Percentiles rank a stretch among this genome's conserved stretches.
These are phyloP conservation scores for Xylaria multiplex DNA, from an alignment of 2,329 filamentous ascomycete genomes.

Conservation along the genomic window DNA sequence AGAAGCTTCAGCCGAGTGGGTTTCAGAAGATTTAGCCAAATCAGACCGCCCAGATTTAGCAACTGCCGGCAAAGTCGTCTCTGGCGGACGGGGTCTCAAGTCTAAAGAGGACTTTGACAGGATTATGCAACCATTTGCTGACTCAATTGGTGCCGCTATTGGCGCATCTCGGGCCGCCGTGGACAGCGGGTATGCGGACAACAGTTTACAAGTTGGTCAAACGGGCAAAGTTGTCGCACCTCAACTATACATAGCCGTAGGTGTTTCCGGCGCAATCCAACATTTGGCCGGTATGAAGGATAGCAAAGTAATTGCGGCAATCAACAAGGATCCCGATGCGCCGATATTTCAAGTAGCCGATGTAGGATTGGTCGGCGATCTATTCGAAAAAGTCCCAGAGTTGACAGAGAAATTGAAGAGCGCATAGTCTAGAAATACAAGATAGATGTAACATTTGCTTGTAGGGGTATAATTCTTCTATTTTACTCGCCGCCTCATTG, in stretches of 20 bases:
- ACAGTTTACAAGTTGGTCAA: conserved; percentile 97
- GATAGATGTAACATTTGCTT: conserved; percentile 37
- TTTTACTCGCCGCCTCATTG: conserved; percentile 3
- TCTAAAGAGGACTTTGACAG: conserved; percentile 98
- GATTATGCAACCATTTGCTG: conserved; percentile 90
- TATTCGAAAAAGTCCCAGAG: conserved; percentile 96
- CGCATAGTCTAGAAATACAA: conserved; percentile 47
- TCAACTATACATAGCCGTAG: conserved; percentile 92
- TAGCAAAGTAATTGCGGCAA: conserved; percentile 98
- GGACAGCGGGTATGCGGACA: conserved; percentile 97
- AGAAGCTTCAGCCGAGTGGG: conserved; percentile 81
- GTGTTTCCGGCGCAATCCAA: conserved; percentile 97
- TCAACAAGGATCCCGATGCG: conserved; percentile 97
- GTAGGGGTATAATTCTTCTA: conserved; percentile 29
- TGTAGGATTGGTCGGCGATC: conserved; percentile 91
- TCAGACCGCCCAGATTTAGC: conserved; percentile 93
- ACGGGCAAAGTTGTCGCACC: conserved; percentile 99
- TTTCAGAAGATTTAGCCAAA: conserved; percentile 91
- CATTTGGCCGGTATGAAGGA: conserved; percentile 99
- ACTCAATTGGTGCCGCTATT: conserved; percentile 92
- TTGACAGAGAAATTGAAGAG: conserved; percentile 92
- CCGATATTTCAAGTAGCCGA: conserved; percentile 99
- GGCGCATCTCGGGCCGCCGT: conserved; percentile 95
- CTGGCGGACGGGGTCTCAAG: conserved; percentile 92
- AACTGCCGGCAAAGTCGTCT: conserved; percentile 90